These are phyloP conservation scores for Pseudoscleropodium purum DNA, from an alignment of 225 moss, liverwort and hornwort genomes.

Conservation along the genomic window DNA sequence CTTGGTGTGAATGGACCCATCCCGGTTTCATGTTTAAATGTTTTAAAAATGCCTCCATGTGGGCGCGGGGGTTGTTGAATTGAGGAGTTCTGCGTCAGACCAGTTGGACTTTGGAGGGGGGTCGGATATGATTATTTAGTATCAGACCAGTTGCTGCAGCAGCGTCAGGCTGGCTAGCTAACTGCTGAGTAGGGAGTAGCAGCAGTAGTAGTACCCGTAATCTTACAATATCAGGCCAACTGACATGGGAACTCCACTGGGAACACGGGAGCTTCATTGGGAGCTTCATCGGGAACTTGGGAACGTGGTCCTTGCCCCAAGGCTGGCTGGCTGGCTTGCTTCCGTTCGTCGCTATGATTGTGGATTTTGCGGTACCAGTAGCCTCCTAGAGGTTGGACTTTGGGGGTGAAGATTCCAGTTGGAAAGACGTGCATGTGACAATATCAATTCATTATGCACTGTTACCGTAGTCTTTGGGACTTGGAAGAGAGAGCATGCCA, in stretches of 20 bases:
- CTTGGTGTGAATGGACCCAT: not conserved
- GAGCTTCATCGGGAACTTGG: not conserved
- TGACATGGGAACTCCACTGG: not conserved
- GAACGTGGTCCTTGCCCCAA: not conserved
- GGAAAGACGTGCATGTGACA: not conserved
- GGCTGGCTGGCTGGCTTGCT: not conserved
- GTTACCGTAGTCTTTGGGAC: not conserved
- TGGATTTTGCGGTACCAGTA: not conserved
- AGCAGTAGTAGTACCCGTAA: not conserved
- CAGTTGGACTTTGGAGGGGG: not conserved
- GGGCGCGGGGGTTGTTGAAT: not conserved
- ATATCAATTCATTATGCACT: not conserved
- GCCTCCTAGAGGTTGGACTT: not conserved
- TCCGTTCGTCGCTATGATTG: not conserved
- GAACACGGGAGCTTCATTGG: not conserved
- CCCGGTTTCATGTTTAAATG: no score
- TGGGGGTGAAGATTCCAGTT: not conserved
- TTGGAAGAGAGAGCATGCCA: not conserved
- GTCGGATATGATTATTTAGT: not conserved
- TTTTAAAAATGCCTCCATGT: not conserved
- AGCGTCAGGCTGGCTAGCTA: not conserved
- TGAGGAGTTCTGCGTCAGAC: not conserved
- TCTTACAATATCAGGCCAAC: not conserved
- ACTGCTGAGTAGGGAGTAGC: no score
- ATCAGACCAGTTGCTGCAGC: not conserved